A percentile compares a stretch with the other conserved stretches of the same genome.
Evolutionary conservation across 1,139 yeast species (phyloP).

Genomic region (Kluyveromyces sp.): DNA sequence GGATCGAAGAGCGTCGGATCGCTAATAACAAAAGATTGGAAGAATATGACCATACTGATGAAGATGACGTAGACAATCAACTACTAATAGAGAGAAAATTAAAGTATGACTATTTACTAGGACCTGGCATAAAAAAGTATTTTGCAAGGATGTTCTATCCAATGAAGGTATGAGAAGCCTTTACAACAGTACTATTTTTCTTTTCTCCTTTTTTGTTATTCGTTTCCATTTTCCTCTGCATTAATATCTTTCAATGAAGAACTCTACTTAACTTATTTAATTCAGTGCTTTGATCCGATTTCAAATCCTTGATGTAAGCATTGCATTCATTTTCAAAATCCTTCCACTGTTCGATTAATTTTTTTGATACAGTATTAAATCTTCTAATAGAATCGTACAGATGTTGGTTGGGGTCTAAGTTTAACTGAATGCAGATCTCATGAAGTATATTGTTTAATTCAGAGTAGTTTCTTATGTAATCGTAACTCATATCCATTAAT

Average conservation of each 20-base stretch:
- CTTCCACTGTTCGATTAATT: slow-evolving; percentile 17
- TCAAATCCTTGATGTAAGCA: slow-evolving; percentile 22
- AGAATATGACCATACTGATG: neutral
- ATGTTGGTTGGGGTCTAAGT: slow-evolving; percentile 16
- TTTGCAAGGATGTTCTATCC: slow-evolving; percentile 34
- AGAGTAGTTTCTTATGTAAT: slow-evolving; percentile 17
- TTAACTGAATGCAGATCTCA: slow-evolving; percentile 23
- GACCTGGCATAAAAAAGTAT: slow-evolving; percentile 21
- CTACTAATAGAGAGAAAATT: slow-evolving; percentile 11
- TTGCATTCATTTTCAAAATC: slow-evolving; percentile 15
- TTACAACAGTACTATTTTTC: neutral
- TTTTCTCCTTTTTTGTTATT: neutral
- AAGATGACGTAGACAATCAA: slow-evolving; percentile 4
- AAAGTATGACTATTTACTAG: slow-evolving; percentile 22
- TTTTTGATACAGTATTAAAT: slow-evolving; percentile 16
- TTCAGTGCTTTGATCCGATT: slow-evolving; percentile 23
- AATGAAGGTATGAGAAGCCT: slow-evolving; percentile 29
- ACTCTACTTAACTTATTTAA: slow-evolving; percentile 19
- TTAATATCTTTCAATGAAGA: slow-evolving; percentile 14
- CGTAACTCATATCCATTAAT: slow-evolving; percentile 18
- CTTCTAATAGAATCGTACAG: slow-evolving; percentile 12
- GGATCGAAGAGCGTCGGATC: slow-evolving; percentile 11
- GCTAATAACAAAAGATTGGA: neutral
- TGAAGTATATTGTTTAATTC: slow-evolving; percentile 23
- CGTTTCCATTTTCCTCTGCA: no score